Evolutionary conservation across 78 protist species (phyloP).

Genomic region (Dictyostelium purpureum): DNA sequence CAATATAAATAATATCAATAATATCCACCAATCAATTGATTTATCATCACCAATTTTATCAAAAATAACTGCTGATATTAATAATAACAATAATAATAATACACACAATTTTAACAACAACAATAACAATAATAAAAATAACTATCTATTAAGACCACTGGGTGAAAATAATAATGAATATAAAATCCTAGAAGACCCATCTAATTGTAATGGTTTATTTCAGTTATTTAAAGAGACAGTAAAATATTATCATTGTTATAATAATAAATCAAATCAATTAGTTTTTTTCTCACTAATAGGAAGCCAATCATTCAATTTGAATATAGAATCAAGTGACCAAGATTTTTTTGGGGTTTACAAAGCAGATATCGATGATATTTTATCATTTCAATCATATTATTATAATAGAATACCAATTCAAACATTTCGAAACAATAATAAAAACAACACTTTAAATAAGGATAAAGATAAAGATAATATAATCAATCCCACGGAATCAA

Average conservation of each 20-base stretch:
- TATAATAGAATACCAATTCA: background rate
- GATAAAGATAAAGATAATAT: background rate
- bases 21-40: too few relatives aligned
- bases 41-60: too few relatives aligned
- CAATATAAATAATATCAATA: too few relatives aligned
- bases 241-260: background rate
- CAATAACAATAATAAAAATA: background rate
- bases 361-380: background rate
- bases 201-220: background rate
- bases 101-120: background rate
- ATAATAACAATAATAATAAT: background rate
- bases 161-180: background rate
- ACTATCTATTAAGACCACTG: background rate
- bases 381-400: slow-evolving; percentile 8
- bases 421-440: background rate
- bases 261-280: background rate
- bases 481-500: background rate
- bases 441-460: background rate
- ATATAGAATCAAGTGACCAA: slow-evolving; percentile 43
- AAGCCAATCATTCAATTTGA: slow-evolving; percentile 46
- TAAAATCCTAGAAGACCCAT: background rate
- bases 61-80: too few relatives aligned
- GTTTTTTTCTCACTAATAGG: slow-evolving; percentile 34
- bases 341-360: slow-evolving; percentile 39
- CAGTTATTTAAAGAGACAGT: background rate